phyloP scores from a whole-genome alignment of 2,329 filamentous ascomycete genomes.

The Pseudogymnoascus sp. region DNA sequence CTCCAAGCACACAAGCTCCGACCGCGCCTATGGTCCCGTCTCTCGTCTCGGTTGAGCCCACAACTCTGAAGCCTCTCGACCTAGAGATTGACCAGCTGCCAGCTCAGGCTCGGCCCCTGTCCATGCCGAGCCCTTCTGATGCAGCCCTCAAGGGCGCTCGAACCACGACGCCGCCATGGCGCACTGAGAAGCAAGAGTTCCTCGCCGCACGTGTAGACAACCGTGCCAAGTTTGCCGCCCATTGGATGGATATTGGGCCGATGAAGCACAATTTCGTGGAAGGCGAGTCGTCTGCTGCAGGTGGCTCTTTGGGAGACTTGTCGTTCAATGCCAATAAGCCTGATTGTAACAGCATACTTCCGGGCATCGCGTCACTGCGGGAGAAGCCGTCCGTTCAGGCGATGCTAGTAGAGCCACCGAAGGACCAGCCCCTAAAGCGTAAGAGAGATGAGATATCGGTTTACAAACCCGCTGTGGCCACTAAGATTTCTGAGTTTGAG shows the following conservation, averaged over 20 bases:
- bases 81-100: neutral
- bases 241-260: neutral
- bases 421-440: neutral
- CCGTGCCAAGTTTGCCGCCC: neutral
- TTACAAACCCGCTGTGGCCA: neutral
- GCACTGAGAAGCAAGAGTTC: conserved; percentile 3
- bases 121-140: conserved; percentile 1
- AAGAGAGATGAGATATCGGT: neutral
- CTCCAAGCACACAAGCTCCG: neutral
- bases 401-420: neutral
- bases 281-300: neutral
- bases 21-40: neutral
- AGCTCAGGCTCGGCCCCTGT: neutral
- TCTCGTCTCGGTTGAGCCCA: neutral
- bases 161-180: neutral
- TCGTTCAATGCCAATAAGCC: neutral
- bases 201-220: neutral
- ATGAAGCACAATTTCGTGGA: neutral
- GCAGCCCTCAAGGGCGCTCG: neutral
- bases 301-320: neutral
- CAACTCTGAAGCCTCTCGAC: neutral
- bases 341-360: neutral
- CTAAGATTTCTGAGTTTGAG: neutral
- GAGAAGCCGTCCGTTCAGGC: neutral
- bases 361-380: neutral